Conservation (phyloP, 305 asterid genomes). For the Fraxinus velutina region DNA sequence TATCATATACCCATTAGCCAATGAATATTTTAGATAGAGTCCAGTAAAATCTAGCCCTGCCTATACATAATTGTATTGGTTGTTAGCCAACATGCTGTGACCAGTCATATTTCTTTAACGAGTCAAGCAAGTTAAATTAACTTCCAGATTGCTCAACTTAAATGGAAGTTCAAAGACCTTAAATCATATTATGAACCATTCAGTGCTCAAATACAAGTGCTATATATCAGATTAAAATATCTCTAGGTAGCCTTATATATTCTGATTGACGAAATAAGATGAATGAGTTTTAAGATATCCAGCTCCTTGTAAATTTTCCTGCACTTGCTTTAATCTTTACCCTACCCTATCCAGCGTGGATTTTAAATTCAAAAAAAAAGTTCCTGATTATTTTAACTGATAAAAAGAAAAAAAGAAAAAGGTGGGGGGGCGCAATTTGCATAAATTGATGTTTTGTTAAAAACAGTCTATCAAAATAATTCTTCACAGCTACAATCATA, state of each 20-base stretch:
- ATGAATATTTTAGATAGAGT: neutral
- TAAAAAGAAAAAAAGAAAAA: neutral
- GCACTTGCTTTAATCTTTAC: neutral
- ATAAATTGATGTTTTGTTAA: neutral
- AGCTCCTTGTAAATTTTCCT: neutral
- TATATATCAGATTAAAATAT: neutral
- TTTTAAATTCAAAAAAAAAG: neutral
- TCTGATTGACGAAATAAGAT: neutral
- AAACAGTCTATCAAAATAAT: neutral
- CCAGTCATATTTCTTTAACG: neutral
- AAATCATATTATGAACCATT: neutral
- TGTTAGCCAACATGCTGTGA: neutral
- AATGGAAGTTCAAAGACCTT: neutral
- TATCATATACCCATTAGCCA: neutral
- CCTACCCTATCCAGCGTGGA: conserved; percentile 4
- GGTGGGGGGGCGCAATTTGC: neutral
- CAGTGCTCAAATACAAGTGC: neutral
- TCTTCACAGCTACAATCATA: neutral
- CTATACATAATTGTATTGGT: neutral
- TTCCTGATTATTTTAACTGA: neutral
- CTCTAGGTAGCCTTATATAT: neutral
- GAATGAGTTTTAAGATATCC: neutral
- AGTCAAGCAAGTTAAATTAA: neutral
- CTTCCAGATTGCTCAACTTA: neutral
- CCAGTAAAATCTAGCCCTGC: neutral